Percentiles rank a stretch among this genome's conserved stretches.
phyloP scores from a whole-genome alignment of 108 stramenopile species.

The Aureococcus anophagefferens region DNA sequence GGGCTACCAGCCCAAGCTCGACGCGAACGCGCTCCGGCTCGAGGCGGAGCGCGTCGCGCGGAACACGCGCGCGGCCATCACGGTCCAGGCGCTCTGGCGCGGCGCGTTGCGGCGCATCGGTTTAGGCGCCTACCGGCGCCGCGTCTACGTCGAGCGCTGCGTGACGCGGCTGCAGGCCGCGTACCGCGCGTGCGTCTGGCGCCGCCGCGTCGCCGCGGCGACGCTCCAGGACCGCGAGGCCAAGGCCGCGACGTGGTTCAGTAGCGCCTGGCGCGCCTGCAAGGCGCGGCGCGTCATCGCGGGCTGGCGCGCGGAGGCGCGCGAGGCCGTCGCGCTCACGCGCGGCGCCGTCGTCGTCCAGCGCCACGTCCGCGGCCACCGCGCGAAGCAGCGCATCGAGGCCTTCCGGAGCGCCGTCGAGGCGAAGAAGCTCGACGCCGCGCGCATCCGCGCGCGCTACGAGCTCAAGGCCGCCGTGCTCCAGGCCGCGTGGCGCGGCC shows the following conservation, averaged over 20 bases:
- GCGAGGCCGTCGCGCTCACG: background rate
- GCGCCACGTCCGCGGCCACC: slow-evolving; percentile 10
- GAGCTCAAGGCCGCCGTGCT: slow-evolving; percentile 7
- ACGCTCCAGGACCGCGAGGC: background rate
- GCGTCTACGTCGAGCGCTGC: background rate
- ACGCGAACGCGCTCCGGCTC: slow-evolving; percentile 10
- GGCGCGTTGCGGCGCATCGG: background rate
- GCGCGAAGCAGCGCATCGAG: slow-evolving; percentile 1
- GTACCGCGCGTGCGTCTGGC: background rate
- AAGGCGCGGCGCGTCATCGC: background rate
- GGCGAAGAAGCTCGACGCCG: background rate
- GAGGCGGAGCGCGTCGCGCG: background rate
- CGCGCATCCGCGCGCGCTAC: background rate
- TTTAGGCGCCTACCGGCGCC: background rate
- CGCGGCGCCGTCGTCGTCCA: slow-evolving; percentile 1
- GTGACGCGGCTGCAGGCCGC: background rate
- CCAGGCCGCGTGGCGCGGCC: slow-evolving; percentile 1
- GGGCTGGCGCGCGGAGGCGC: background rate
- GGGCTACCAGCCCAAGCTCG: slow-evolving; percentile 21
- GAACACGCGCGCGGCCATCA: background rate
- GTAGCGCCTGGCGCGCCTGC: background rate
- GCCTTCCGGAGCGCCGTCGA: slow-evolving; percentile 4
- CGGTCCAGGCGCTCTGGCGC: slow-evolving; percentile 9
- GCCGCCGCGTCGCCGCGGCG: background rate
- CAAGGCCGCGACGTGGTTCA: slow-evolving; percentile 5